A percentile compares a stretch with the other conserved stretches of the same genome.
These are phyloP conservation scores for Lactifluus subvellereus DNA, from an alignment of 768 basidiomycete genomes.

Conservation along the genomic window DNA sequence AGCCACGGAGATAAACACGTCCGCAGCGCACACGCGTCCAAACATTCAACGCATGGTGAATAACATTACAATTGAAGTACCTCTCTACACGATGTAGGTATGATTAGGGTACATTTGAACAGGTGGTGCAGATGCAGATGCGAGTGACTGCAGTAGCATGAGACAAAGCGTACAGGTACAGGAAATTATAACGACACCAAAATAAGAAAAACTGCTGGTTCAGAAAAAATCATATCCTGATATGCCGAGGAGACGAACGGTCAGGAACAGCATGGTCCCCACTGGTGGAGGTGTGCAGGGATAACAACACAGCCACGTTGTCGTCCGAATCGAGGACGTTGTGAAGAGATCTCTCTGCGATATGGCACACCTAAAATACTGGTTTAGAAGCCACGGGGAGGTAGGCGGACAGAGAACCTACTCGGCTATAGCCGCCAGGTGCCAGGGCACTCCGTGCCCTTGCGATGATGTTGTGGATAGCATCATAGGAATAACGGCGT, in stretches of 20 bases:
- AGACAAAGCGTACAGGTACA: constrained; percentile 8
- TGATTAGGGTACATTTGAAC: constrained; percentile 14
- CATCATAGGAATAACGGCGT: constrained; percentile 69
- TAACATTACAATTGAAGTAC: constrained; percentile 4
- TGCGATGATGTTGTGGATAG: constrained; percentile 76
- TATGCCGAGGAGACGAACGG: constrained; percentile 34
- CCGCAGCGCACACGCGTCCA: neutral
- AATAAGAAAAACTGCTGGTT: neutral
- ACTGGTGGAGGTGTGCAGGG: constrained; percentile 41
- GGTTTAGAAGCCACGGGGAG: neutral
- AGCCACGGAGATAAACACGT: neutral
- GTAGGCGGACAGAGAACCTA: constrained; percentile 28
- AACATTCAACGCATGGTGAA: neutral
- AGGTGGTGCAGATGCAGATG: constrained; percentile 8
- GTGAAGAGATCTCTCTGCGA: constrained; percentile 64
- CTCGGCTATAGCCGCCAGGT: constrained; percentile 50
- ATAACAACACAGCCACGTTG: constrained; percentile 59
- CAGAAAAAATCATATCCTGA: constrained; percentile 34
- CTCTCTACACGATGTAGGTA: constrained; percentile 5
- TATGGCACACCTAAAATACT: constrained; percentile 51
- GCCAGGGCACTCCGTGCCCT: constrained; percentile 58
- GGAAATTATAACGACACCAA: constrained; percentile 12
- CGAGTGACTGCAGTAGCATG: constrained; percentile 19
- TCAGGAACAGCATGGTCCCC: constrained; percentile 32
- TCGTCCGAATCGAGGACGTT: constrained; percentile 64